Evolutionary conservation across 2,329 filamentous ascomycete genomes (phyloP).

Genomic region (Xylaria polymorpha): DNA sequence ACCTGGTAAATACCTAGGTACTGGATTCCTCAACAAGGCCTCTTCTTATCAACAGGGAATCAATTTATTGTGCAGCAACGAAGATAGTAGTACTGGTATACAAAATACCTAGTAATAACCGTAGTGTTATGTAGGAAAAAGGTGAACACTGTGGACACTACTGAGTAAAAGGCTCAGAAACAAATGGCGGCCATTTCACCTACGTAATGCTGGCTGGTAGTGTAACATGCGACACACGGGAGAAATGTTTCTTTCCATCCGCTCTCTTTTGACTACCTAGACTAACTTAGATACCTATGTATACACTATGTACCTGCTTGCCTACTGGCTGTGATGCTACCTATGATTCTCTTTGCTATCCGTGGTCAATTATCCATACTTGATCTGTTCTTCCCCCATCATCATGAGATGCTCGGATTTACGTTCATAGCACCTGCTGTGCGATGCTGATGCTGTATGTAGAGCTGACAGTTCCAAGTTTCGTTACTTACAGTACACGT

Average conservation of each 20-base stretch:
- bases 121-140: background rate
- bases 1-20: background rate
- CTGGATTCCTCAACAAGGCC: background rate
- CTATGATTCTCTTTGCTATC: no score
- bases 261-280: background rate
- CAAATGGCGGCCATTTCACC: background rate
- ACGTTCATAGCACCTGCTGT: constrained; percentile 3
- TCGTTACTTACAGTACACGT: constrained; percentile 20
- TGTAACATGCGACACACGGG: background rate
- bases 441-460: background rate
- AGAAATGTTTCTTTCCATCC: background rate
- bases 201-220: no score
- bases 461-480: constrained; percentile 14
- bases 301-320: background rate
- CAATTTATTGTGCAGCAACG: background rate
- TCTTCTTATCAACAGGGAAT: background rate
- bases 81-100: no score
- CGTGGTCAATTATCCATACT: background rate
- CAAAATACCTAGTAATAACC: background rate
- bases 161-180: background rate
- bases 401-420: background rate
- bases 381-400: background rate
- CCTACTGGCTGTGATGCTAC: no score
- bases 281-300: no score
- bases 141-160: background rate